A percentile compares a stretch with the other conserved stretches of the same genome.
phyloP scores from a whole-genome alignment of 2,329 filamentous ascomycete species.

The Erysiphe neolycopersici region DNA sequence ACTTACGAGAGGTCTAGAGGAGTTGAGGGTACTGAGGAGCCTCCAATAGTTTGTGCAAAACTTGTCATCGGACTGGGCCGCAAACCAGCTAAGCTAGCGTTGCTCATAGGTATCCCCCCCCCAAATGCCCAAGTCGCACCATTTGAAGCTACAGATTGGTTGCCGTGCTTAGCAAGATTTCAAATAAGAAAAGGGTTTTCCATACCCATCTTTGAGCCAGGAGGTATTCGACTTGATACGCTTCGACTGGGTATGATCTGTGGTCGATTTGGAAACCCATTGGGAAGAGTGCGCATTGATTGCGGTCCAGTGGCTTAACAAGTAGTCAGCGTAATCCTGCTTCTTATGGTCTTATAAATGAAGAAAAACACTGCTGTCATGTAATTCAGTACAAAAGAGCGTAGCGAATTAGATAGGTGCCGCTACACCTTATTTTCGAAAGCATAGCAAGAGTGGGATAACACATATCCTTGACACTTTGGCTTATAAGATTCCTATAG shows the following conservation, averaged over 20 bases:
- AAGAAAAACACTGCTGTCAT: too few relatives aligned
- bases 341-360: too few relatives aligned
- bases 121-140: constrained; percentile 32
- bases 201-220: constrained; percentile 38
- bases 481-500: too few relatives aligned
- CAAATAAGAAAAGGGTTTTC: constrained; percentile 1
- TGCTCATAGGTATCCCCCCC: constrained; percentile 31
- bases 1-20: constrained; percentile 40
- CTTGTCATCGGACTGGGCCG: constrained; percentile 29
- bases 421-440: too few relatives aligned
- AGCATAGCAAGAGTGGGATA: too few relatives aligned
- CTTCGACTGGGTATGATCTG: constrained; percentile 27
- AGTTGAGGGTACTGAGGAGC: constrained; percentile 32
- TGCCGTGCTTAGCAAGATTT: neutral
- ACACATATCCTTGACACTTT: too few relatives aligned
- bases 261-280: constrained; percentile 30
- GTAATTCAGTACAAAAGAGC: too few relatives aligned
- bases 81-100: constrained; percentile 24
- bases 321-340: neutral
- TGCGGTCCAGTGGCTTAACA: constrained; percentile 24
- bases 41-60: constrained; percentile 35
- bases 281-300: constrained; percentile 32
- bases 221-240: constrained; percentile 31
- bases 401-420: too few relatives aligned
- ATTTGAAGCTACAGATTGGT: constrained; percentile 13